These are phyloP conservation scores for Spergularia marina DNA, from an alignment of 148 eudicot genomes.

Conservation along the genomic window DNA sequence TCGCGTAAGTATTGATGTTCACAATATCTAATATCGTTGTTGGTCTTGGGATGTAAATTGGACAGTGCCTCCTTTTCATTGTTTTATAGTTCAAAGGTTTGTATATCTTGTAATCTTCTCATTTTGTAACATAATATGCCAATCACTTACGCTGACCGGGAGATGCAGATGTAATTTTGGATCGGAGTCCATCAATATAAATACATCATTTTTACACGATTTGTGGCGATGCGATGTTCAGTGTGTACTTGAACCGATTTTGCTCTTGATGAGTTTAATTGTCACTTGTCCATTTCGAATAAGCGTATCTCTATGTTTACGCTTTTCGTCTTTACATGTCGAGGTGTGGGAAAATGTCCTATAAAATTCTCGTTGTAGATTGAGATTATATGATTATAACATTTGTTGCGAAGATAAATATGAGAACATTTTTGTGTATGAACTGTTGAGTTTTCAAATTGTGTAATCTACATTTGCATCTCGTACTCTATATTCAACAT, in stretches of 20 bases:
- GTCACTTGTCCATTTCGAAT: too few species aligned
- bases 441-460: too few species aligned
- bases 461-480: too few species aligned
- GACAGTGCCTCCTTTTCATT: constrained; percentile 3
- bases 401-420: too few species aligned
- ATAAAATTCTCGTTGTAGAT: too few species aligned
- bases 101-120: constrained; percentile 32
- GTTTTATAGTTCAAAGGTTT: constrained; percentile 27
- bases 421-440: too few species aligned
- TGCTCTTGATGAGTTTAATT: background rate
- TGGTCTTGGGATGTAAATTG: constrained; percentile 18
- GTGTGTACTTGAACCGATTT: too few species aligned
- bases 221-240: background rate
- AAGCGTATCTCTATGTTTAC: too few species aligned
- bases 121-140: constrained; percentile 28
- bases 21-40: background rate
- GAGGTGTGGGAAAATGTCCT: too few species aligned
- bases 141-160: background rate
- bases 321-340: too few species aligned
- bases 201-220: background rate
- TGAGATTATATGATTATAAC: too few species aligned
- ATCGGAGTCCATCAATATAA: constrained; percentile 11
- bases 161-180: constrained; percentile 28
- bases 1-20: constrained; percentile 11
- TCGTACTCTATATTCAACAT: too few species aligned